A percentile compares a stretch with the other conserved stretches of the same genome.
Evolutionary conservation across 2,329 filamentous ascomycete species (phyloP).

Genomic region (Mariannaea elegans): DNA sequence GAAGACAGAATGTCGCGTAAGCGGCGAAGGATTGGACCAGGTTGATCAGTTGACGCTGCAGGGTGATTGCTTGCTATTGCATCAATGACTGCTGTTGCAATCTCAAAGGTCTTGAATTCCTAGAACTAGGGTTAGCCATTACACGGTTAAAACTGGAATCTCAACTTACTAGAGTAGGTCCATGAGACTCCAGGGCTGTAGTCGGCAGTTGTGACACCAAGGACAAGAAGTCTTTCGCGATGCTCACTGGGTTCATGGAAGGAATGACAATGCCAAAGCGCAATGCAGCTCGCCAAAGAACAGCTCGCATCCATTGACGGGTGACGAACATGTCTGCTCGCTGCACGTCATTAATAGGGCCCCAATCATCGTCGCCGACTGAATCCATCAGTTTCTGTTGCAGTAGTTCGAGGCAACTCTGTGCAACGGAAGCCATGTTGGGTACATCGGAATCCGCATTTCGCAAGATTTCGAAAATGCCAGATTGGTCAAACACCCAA

Average conservation of each 20-base stretch:
- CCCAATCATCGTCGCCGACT: slow-evolving; percentile 47
- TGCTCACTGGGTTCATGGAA: slow-evolving; percentile 50
- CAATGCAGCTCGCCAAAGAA: slow-evolving; percentile 55
- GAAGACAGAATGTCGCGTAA: slow-evolving; percentile 52
- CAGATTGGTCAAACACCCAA: slow-evolving; percentile 59
- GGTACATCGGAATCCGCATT: slow-evolving; percentile 46
- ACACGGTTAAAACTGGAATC: accelerated
- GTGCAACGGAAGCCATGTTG: slow-evolving; percentile 41
- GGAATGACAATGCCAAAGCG: slow-evolving; percentile 44
- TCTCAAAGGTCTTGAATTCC: slow-evolving; percentile 58
- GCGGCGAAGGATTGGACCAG: slow-evolving; percentile 48
- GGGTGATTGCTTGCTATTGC: slow-evolving; percentile 44
- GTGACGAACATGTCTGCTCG: slow-evolving; percentile 60
- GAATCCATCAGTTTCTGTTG: slow-evolving; percentile 54
- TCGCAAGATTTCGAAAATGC: slow-evolving; percentile 57
- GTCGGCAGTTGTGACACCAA: slow-evolving; percentile 54
- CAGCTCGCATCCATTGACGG: slow-evolving; percentile 60
- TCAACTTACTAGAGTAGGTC: slow-evolving; percentile 51
- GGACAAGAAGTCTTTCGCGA: slow-evolving; percentile 56
- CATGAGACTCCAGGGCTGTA: slow-evolving; percentile 58
- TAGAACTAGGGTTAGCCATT: slow-evolving; percentile 17
- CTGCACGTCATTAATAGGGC: slow-evolving; percentile 56
- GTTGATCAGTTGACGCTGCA: slow-evolving; percentile 32
- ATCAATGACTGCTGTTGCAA: slow-evolving; percentile 55
- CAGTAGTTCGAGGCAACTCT: slow-evolving; percentile 49